A percentile compares a stretch with the other conserved stretches of the same genome.
These are phyloP conservation scores for Cutaneotrichosporon mucoides DNA, from an alignment of 1,284 basidiomycete genomes.

Conservation along the genomic window DNA sequence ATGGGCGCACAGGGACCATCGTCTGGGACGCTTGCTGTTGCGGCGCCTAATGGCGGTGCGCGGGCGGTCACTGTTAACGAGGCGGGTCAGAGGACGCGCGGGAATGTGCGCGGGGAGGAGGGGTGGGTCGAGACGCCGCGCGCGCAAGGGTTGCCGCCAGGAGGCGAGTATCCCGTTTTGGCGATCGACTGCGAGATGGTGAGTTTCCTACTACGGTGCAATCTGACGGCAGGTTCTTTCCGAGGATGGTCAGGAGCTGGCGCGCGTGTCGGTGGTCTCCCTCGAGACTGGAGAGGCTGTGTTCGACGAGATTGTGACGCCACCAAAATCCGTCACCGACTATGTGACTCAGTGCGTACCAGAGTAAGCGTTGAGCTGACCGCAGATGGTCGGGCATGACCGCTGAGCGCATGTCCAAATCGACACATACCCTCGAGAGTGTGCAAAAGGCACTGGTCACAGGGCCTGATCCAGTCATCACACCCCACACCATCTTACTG, in stretches of 20 bases:
- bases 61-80: slow-evolving; percentile 11
- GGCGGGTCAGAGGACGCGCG: slow-evolving; percentile 29
- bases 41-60: not conserved
- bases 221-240: slow-evolving; percentile 52
- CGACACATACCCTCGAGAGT: slow-evolving; percentile 69
- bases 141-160: slow-evolving; percentile 31
- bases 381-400: slow-evolving; percentile 86
- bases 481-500: slow-evolving; percentile 74
- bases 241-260: slow-evolving; percentile 78
- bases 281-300: slow-evolving; percentile 64
- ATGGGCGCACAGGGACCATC: not conserved
- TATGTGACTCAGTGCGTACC: slow-evolving; percentile 71
- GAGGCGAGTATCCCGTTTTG: slow-evolving; percentile 39
- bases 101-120: slow-evolving; percentile 59
- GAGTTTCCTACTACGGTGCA: too few relatives aligned
- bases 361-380: slow-evolving; percentile 5
- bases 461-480: slow-evolving; percentile 51
- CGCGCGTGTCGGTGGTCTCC: slow-evolving; percentile 77
- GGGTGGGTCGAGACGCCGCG: slow-evolving; percentile 67
- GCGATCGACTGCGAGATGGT: slow-evolving; percentile 93
- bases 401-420: slow-evolving; percentile 59
- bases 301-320: slow-evolving; percentile 82
- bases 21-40: not conserved
- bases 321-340: slow-evolving; percentile 71
- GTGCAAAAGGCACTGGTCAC: slow-evolving; percentile 67